A percentile compares a stretch with the other conserved stretches of the same genome.
Conservation (phyloP, 2,329 filamentous ascomycete genomes). For the Fonsecaea multimorphosa region DNA sequence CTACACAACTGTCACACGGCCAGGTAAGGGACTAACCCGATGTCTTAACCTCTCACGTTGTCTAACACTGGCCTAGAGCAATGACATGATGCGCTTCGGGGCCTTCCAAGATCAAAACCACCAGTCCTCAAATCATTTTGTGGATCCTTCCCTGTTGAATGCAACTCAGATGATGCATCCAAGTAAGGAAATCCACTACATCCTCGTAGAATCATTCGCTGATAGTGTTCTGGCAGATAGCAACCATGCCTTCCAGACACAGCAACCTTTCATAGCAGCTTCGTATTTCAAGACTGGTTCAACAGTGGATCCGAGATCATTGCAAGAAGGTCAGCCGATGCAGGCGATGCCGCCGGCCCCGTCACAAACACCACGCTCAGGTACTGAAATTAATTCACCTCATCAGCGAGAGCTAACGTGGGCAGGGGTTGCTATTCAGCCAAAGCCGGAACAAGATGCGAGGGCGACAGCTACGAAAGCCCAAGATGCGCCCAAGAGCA, state of each 20-base stretch:
- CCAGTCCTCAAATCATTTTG: conserved; percentile 26
- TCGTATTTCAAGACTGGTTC: conserved; percentile 28
- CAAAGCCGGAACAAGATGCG: conserved; percentile 34
- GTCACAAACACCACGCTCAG: conserved; percentile 7
- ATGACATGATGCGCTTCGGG: conserved; percentile 30
- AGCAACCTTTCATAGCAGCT: conserved; percentile 25
- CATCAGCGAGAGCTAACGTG: conserved; percentile 12
- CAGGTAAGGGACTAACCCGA: conserved; percentile 30
- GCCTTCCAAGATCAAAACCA: conserved; percentile 30
- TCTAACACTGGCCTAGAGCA: conserved; percentile 24
- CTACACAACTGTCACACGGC: conserved; percentile 40
- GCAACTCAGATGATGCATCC: conserved; percentile 27
- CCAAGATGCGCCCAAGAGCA: conserved; percentile 33
- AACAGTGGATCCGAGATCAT: conserved; percentile 33
- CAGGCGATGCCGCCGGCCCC: conserved; percentile 16
- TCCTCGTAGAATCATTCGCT: conserved; percentile 1
- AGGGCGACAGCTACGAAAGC: conserved; percentile 17
- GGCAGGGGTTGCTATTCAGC: conserved; percentile 14
- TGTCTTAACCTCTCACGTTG: background rate
- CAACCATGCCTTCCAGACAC: conserved; percentile 24
- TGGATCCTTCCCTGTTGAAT: conserved; percentile 37
- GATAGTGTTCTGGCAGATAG: conserved; percentile 13
- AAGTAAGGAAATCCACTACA: conserved; percentile 1
- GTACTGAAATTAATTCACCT: conserved; percentile 10
- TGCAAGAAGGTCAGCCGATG: conserved; percentile 36